phyloP scores from a whole-genome alignment of 345 rosid species.

The Abelmoschus esculentus region DNA sequence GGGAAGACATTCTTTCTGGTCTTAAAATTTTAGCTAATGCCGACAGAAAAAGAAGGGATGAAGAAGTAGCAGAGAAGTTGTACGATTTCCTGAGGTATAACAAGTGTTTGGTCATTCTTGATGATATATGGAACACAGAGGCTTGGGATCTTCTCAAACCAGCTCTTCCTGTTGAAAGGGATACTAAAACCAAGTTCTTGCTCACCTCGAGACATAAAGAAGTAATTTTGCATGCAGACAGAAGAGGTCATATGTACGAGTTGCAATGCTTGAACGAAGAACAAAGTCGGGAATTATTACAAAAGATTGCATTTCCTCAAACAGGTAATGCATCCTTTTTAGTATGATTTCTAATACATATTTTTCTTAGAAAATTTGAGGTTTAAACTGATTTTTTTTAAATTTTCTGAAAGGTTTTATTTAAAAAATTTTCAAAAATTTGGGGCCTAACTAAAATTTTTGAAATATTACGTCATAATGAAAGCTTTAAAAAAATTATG shows the following conservation, averaged over 20 bases:
- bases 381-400: too few species aligned
- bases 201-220: constrained; percentile 33
- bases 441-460: too few species aligned
- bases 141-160: constrained; percentile 26
- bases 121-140: constrained; percentile 33
- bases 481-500: too few species aligned
- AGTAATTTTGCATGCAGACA: constrained; percentile 20
- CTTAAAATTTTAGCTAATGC: constrained; percentile 8
- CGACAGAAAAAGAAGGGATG: constrained; percentile 21
- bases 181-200: constrained; percentile 26
- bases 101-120: constrained; percentile 37
- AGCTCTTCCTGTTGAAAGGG: constrained; percentile 21
- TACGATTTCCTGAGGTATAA: constrained; percentile 6
- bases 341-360: background rate
- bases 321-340: background rate
- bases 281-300: constrained; percentile 39
- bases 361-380: background rate
- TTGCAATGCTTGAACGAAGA: constrained; percentile 13
- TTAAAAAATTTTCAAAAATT: too few species aligned
- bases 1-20: constrained; percentile 23
- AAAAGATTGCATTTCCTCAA: background rate
- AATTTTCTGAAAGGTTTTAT: too few species aligned
- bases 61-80: constrained; percentile 22
- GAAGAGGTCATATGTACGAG: constrained; percentile 11
- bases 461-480: too few species aligned